Base-by-base conservation (phyloP, 768 basidiomycete species). In the Pleurotus sapidus region DNA sequence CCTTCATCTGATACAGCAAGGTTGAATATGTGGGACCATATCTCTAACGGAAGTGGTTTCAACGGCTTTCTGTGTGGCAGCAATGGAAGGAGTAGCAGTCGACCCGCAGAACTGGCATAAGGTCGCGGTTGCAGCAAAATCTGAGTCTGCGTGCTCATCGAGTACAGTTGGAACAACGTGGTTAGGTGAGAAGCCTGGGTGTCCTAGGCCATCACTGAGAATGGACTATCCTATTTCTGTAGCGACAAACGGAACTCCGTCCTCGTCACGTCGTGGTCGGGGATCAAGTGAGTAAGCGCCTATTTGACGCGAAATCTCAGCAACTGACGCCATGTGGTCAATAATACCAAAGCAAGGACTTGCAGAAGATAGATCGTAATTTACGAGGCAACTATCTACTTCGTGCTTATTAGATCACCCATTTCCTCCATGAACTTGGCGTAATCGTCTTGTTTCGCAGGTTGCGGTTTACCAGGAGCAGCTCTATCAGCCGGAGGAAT, bases 381-480 rank as follows among this genome's bases (percentile, higher is more conserved):
- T 34, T 34, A 34, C 30, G 9, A 11, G 30, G 30, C 25, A 7
- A 24, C 30, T 17, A 27, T 58, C 37, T 64, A 64, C 47, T 65
- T 66, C n/a, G 69, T 56, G 17, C 72, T 74, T 34, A 91, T 65
- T 47, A 91, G 79, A 66, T 89, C 88, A 27, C 80, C 78, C 81
- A 91, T 84, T 61, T 89, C 89, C 56, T 87, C 88, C 42, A 89
- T 73, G 70, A 90, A 91, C 60, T 84, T 89, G 53, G 80, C 82
- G 65, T 91, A 92, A 63, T 91, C 89, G 58, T 85, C 85, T 67
- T 81, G 84, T 56, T 69, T 72, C 66, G 78, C 83, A 57, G 69
- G 61, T 17, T 60, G 53, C 14, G 64, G 62, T 43, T 63, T 70
- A 55, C 58, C 46, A 58, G 59, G 25, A 9, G 30, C 30, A 11